Evolutionary conservation across 352 stramenopile genomes (phyloP), one percentile per base, ranked within the genome.

Genomic region (Phytophthora agathidicida): DNA sequence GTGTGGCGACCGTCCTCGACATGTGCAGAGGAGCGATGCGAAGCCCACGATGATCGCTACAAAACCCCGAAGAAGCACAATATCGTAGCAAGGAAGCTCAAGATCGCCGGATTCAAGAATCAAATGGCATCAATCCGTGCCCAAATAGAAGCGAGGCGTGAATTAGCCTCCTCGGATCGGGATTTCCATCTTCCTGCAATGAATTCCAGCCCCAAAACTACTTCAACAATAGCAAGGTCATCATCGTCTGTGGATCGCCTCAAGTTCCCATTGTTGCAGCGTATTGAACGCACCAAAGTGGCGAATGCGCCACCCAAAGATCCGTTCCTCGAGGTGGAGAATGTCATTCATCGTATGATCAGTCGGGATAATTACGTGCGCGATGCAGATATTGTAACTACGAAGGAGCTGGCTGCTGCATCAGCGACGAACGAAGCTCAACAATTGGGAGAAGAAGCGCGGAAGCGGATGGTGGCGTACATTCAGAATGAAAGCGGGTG

Each of bases 401-500:
- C 20, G 1, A 71, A 59, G 3, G 80, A 89, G 17, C n/a, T 69
- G 32, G 32, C 41, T 14, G 75, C 69, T 13, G 67, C 43, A 10
- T 45, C 32, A 7, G 41, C 62, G 1, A 42, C 83, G 0, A 74
- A 82, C 32, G 45, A 86, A 1, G 75, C 80, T 3, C 71, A 89
- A 6, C 58, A 68, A n/a, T 49, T 88, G 14, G 69, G 75, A 3
- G 82, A 90, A 52, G 68, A 90, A 47, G 71, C 73, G 14, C 78
- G 76, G 7, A 87, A 88, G 20, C 68, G 67, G 0, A 88, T 87
- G 68, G 61, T 86, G 11, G 41, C 80, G 0, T 89, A 86, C 42
- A 42, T 73, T 1, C 73, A 90, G 35, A 77, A 84, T 31, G 82
- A 89, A 44, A 65, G 60, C 24, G 73, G 54, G 6, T 90, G 82